phyloP scores from a whole-genome alignment of 495 filamentous ascomycete genomes.

The Aspergillus ellipticus region DNA sequence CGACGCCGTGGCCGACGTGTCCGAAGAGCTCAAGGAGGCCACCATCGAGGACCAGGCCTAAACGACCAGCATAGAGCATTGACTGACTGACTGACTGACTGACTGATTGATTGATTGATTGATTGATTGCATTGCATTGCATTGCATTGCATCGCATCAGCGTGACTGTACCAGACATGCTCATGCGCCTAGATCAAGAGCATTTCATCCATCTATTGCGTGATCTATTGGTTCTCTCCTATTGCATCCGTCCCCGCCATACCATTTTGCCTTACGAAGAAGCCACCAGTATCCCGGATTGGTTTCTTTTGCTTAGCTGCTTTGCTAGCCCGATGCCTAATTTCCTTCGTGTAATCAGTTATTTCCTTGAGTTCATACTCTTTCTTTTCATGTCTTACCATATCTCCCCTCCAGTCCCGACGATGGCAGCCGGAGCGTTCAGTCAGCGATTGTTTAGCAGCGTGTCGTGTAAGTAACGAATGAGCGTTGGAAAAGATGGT shows the following conservation, averaged over 20 bases:
- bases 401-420: slow-evolving; percentile 2
- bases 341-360: slow-evolving; percentile 17
- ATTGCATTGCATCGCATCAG: slow-evolving; percentile 14
- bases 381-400: slow-evolving; percentile 2
- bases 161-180: too few species aligned
- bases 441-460: slow-evolving; percentile 15
- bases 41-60: slow-evolving; percentile 54
- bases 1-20: slow-evolving; percentile 53
- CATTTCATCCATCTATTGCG: slow-evolving; percentile 9
- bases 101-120: too few species aligned
- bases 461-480: slow-evolving; percentile 14
- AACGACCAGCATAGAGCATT: slow-evolving; percentile 13
- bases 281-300: slow-evolving; percentile 6
- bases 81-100: too few species aligned
- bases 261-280: slow-evolving; percentile 1
- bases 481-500: slow-evolving; percentile 16
- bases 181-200: too few species aligned
- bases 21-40: slow-evolving; percentile 56
- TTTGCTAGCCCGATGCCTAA: slow-evolving; percentile 1
- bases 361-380: background rate
- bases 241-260: background rate
- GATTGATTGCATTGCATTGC: slow-evolving; percentile 14
- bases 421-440: slow-evolving; percentile 11
- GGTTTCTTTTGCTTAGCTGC: slow-evolving; percentile 1
- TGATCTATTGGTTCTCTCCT: slow-evolving; percentile 2